These are phyloP conservation scores for Cyanodermella asteris DNA, from an alignment of 2,329 filamentous ascomycete species.

Conservation along the genomic window DNA sequence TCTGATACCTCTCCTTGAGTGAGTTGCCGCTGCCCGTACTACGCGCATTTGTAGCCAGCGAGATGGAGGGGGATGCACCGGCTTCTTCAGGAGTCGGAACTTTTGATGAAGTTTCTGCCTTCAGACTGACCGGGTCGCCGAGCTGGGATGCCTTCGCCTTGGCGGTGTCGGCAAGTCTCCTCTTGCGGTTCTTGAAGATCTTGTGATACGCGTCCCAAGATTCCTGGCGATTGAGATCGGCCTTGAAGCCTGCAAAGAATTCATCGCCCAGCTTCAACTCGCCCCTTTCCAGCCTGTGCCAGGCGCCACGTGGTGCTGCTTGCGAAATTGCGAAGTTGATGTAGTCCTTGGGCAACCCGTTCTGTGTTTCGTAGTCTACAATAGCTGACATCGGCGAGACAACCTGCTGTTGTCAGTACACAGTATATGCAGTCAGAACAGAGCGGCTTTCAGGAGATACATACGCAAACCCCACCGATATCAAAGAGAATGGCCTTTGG, in stretches of 20 bases:
- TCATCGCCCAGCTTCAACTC: constrained; percentile 49
- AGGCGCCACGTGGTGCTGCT: constrained; percentile 56
- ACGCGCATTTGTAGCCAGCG: too few species aligned
- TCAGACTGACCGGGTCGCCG: constrained; percentile 7
- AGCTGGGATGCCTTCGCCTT: constrained; percentile 17
- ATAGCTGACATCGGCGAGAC: constrained; percentile 84
- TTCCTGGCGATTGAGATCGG: constrained; percentile 43
- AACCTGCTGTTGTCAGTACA: constrained; percentile 34
- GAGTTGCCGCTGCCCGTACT: too few species aligned
- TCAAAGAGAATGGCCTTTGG: constrained; percentile 76
- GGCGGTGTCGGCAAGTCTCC: constrained; percentile 9
- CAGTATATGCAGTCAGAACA: not conserved
- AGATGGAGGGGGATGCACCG: constrained; percentile 3
- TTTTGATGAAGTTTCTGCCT: constrained; percentile 7
- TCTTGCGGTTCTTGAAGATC: constrained; percentile 11
- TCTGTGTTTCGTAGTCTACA: constrained; percentile 60
- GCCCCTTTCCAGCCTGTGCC: constrained; percentile 75
- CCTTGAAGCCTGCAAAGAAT: constrained; percentile 58
- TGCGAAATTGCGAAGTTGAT: constrained; percentile 75
- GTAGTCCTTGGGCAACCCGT: constrained; percentile 67
- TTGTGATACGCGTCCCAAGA: constrained; percentile 42
- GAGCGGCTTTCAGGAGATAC: constrained; percentile 16
- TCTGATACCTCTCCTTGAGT: too few species aligned
- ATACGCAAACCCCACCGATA: constrained; percentile 89
- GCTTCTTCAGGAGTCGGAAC: constrained; percentile 5